Evolutionary conservation across 306 rosid species (phyloP).

Genomic region (Mucuna pruriens): DNA sequence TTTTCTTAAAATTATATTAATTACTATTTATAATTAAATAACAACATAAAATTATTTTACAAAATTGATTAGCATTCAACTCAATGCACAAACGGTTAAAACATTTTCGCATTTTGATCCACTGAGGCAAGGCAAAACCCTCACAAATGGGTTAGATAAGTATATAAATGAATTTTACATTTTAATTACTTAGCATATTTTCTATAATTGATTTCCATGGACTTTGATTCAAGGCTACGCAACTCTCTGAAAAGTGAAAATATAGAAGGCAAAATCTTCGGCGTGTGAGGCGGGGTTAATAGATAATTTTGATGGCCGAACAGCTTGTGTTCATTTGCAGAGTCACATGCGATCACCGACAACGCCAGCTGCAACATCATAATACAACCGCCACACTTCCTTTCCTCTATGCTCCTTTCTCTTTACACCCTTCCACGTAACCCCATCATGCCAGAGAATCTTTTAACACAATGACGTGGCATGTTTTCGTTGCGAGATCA

Average conservation of each 20-base stretch:
- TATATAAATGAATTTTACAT: too few relatives aligned
- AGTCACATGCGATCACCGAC: constrained; percentile 54
- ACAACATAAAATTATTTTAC: too few relatives aligned
- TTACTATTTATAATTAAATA: too few relatives aligned
- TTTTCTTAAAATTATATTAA: too few relatives aligned
- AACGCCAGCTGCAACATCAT: constrained; percentile 44
- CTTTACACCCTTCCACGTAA: constrained; percentile 8
- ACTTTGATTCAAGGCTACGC: constrained; percentile 10
- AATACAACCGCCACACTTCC: constrained; percentile 18
- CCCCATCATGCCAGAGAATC: background rate
- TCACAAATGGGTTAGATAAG: too few relatives aligned
- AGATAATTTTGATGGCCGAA: background rate
- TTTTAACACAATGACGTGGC: constrained; percentile 2
- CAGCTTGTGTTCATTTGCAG: background rate
- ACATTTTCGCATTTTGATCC: too few relatives aligned
- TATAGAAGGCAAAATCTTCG: constrained; percentile 19
- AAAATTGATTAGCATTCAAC: too few relatives aligned
- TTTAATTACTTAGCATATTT: too few relatives aligned
- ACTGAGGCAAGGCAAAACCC: too few relatives aligned
- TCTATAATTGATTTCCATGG: background rate
- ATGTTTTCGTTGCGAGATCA: background rate
- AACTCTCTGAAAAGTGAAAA: background rate
- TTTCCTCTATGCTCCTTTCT: constrained; percentile 8
- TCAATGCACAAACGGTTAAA: too few relatives aligned
- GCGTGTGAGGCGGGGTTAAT: constrained; percentile 42